These are phyloP conservation scores for Pythium sukuiense DNA, from an alignment of 352 stramenopile species.

Conservation along the genomic window DNA sequence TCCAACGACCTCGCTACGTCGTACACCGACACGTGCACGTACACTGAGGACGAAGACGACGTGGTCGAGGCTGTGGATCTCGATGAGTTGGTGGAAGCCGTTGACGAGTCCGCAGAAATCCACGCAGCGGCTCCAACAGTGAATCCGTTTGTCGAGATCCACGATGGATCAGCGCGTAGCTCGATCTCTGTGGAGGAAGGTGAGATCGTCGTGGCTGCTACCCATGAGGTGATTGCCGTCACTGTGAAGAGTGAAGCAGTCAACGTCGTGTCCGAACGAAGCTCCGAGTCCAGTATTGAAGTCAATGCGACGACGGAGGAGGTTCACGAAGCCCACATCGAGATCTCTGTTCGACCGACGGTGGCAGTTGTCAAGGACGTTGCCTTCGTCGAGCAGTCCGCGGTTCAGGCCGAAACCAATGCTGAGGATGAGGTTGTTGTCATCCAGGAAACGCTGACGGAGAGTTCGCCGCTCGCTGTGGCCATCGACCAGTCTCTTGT, in stretches of 20 bases:
- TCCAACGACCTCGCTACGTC: constrained; percentile 1
- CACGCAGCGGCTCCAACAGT: neutral
- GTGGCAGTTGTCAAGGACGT: neutral
- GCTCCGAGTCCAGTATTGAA: constrained; percentile 13
- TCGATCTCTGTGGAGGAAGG: constrained; percentile 11
- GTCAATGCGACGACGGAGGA: neutral
- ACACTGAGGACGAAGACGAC: neutral
- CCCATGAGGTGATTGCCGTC: neutral
- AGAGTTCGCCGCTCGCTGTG: constrained; percentile 4
- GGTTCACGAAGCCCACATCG: neutral
- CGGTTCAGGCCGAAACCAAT: neutral
- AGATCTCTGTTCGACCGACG: neutral
- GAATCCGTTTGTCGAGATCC: constrained; percentile 15
- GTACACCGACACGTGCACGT: neutral
- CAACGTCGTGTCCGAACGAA: neutral
- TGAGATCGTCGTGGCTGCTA: neutral
- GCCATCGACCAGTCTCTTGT: neutral
- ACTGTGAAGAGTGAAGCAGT: neutral
- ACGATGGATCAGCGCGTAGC: constrained; percentile 9
- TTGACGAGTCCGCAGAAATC: neutral
- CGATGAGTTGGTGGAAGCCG: neutral
- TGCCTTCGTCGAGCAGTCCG: neutral
- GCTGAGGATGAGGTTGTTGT: constrained; percentile 10
- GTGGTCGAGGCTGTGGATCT: constrained; percentile 12
- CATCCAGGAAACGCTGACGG: constrained; percentile 15